Conservation (phyloP, 768 basidiomycete species). For the Xerocomellus amylosporus region DNA sequence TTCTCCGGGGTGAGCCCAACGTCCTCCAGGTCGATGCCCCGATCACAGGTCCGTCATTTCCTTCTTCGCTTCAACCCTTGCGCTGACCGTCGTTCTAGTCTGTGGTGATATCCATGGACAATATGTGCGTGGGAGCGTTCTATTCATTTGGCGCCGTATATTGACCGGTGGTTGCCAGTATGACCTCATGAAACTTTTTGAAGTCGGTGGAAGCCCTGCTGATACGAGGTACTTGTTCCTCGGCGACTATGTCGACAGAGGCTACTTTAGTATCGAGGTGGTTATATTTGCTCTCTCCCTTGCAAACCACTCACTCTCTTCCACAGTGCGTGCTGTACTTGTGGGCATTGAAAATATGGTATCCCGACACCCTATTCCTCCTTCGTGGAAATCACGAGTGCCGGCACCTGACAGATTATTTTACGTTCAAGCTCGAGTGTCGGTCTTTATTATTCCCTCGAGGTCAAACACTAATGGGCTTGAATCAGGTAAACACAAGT, state of each 20-base stretch:
- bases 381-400: conserved; percentile 99
- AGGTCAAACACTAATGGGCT: conserved; percentile 3
- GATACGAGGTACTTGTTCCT: conserved; percentile 91
- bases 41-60: conserved; percentile 70
- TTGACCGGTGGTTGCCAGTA: conserved; percentile 48
- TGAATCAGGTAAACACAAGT: conserved; percentile 91
- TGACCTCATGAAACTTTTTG: conserved; percentile 93
- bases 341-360: conserved; percentile 99
- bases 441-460: conserved; percentile 31
- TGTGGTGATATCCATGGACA: conserved; percentile 99
- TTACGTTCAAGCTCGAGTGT: conserved; percentile 99
- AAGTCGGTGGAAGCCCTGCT: conserved; percentile 92
- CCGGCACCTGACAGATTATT: conserved; percentile 97
- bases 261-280: conserved; percentile 92
- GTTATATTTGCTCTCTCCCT: conserved; percentile 7
- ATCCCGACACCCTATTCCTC: conserved; percentile 94
- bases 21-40: conserved; percentile 94
- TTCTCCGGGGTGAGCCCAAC: conserved; percentile 84
- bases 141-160: conserved; percentile 9
- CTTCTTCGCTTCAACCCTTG: background rate
- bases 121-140: conserved; percentile 65
- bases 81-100: conserved; percentile 46
- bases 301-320: conserved; percentile 1
- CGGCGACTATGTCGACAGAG: conserved; percentile 91
- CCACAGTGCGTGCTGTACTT: conserved; percentile 91